Percentiles rank a stretch among this genome's conserved stretches.
These are phyloP conservation scores for Penicillium sp. DNA, from an alignment of 2,329 filamentous ascomycete genomes.

Conservation along the genomic window DNA sequence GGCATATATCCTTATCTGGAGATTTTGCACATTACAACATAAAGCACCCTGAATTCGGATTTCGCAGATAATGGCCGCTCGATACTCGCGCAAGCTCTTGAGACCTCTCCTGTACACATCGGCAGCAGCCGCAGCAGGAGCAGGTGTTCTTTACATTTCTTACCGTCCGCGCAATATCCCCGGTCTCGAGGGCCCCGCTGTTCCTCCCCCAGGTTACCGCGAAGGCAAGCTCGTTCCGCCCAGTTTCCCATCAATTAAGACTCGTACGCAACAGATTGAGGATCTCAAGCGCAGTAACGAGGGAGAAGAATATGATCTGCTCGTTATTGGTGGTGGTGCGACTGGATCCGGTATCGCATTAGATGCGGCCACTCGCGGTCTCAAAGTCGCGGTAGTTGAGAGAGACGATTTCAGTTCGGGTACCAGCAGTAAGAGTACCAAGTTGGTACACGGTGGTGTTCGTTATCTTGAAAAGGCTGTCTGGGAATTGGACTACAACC, in stretches of 20 bases:
- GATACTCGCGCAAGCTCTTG: constrained; percentile 49
- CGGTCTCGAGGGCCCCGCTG: constrained; percentile 58
- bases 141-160: constrained; percentile 57
- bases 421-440: constrained; percentile 82
- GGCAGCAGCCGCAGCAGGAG: constrained; percentile 52
- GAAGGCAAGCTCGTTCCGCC: constrained; percentile 56
- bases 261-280: constrained; percentile 50
- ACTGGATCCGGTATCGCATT: constrained; percentile 77
- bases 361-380: constrained; percentile 71
- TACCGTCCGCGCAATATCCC: constrained; percentile 63
- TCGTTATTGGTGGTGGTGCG: constrained; percentile 75
- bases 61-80: constrained; percentile 36
- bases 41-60: background rate
- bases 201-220: constrained; percentile 60
- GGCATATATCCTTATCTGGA: background rate
- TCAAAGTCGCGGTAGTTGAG: constrained; percentile 77
- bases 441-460: constrained; percentile 80
- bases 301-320: constrained; percentile 64
- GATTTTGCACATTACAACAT: background rate
- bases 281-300: constrained; percentile 47
- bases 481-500: constrained; percentile 78
- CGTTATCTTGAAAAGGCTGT: constrained; percentile 83
- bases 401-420: constrained; percentile 78
- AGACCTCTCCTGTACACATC: constrained; percentile 58
- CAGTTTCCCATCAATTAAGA: constrained; percentile 51